These are phyloP conservation scores for Sisymbrium altissimum DNA, from an alignment of 345 rosid species.

Conservation along the genomic window DNA sequence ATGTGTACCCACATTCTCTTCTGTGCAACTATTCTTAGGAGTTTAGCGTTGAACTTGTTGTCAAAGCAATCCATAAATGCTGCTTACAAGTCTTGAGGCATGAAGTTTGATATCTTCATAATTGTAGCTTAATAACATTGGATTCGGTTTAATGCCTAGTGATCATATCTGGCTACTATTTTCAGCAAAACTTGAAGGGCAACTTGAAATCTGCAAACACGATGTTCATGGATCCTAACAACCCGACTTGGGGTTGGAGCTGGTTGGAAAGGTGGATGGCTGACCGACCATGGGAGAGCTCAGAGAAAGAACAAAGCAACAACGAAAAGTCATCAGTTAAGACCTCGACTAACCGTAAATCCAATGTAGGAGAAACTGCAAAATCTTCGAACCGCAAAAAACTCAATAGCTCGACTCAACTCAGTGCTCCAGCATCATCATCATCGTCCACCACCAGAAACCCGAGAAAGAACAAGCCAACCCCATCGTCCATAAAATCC, in stretches of 20 bases:
- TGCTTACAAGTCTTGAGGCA: background rate
- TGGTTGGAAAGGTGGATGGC: constrained; percentile 96
- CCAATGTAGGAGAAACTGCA: constrained; percentile 55
- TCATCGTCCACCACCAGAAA: constrained; percentile 44
- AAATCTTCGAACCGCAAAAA: constrained; percentile 62
- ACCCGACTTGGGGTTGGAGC: constrained; percentile 98
- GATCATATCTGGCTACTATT: constrained; percentile 7
- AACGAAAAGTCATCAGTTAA: constrained; percentile 48
- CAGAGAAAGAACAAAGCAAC: constrained; percentile 43
- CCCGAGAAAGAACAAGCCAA: constrained; percentile 44
- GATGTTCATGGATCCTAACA: constrained; percentile 67
- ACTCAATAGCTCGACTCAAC: constrained; percentile 45
- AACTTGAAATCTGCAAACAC: constrained; percentile 42
- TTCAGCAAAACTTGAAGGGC: constrained; percentile 79
- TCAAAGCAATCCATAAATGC: background rate
- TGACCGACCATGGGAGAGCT: constrained; percentile 73
- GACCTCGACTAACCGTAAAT: constrained; percentile 35
- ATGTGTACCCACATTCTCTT: background rate
- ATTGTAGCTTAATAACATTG: background rate
- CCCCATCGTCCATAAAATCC: constrained; percentile 43
- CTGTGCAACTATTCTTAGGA: background rate
- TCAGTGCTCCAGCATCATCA: constrained; percentile 49
- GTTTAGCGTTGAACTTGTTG: background rate
- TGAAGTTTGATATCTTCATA: background rate
- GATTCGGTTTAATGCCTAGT: background rate